These are phyloP conservation scores for Gillenia trifoliata DNA, from an alignment of 306 rosid genomes.

Conservation along the genomic window DNA sequence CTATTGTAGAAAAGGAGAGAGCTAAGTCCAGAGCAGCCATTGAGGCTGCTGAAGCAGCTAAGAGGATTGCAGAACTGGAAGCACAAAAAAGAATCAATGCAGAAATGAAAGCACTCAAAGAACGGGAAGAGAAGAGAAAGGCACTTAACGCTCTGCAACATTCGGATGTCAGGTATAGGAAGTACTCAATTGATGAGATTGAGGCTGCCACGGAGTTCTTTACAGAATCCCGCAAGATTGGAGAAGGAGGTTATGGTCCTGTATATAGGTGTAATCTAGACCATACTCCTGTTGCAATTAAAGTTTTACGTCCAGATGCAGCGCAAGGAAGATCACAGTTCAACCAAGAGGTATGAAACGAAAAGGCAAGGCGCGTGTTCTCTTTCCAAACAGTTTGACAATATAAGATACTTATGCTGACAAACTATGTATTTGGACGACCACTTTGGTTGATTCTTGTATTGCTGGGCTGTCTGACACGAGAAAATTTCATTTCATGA, in stretches of 20 bases:
- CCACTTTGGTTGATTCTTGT: neutral
- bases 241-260: slow-evolving; percentile 98
- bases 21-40: slow-evolving; percentile 84
- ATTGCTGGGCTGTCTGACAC: neutral
- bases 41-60: slow-evolving; percentile 89
- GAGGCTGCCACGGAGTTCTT: slow-evolving; percentile 78
- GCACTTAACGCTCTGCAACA: slow-evolving; percentile 48
- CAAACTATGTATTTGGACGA: neutral
- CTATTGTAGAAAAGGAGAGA: slow-evolving; percentile 66
- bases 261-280: slow-evolving; percentile 70
- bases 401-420: neutral
- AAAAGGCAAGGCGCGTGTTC: neutral
- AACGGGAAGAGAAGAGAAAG: slow-evolving; percentile 62
- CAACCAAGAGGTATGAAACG: slow-evolving; percentile 64
- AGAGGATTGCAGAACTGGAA: slow-evolving; percentile 79
- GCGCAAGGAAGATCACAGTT: slow-evolving; percentile 90
- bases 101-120: slow-evolving; percentile 71
- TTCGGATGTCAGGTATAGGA: slow-evolving; percentile 63
- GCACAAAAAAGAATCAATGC: slow-evolving; percentile 73
- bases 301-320: slow-evolving; percentile 96
- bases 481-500: neutral
- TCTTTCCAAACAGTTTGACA: neutral
- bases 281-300: slow-evolving; percentile 81
- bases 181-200: slow-evolving; percentile 73
- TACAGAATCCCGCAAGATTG: slow-evolving; percentile 61